Conservation (phyloP, 2,329 filamentous ascomycete species). For the Aspergillus cejpii region DNA sequence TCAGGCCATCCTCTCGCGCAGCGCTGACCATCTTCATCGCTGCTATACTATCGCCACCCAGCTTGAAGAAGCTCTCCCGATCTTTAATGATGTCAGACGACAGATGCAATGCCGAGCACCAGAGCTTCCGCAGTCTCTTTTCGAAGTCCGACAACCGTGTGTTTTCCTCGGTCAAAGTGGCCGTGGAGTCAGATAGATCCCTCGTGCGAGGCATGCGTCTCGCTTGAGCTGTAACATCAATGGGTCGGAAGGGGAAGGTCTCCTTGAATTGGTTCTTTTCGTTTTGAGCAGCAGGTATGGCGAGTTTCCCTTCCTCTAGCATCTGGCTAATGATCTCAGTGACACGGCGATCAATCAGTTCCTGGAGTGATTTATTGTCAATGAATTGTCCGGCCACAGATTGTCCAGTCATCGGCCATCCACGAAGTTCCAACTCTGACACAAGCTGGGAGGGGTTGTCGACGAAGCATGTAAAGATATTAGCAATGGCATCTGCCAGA, state of each 20-base stretch:
- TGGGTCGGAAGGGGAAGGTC: neutral
- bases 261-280: neutral
- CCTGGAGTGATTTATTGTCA: slow-evolving; percentile 24
- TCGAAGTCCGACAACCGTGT: slow-evolving; percentile 26
- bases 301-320: slow-evolving; percentile 25
- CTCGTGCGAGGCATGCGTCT: slow-evolving; percentile 1
- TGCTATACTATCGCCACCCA: slow-evolving; percentile 39
- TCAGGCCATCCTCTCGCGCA: slow-evolving; percentile 36
- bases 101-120: slow-evolving; percentile 34
- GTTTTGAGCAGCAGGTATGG: slow-evolving; percentile 16
- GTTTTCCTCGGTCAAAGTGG: slow-evolving; percentile 28
- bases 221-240: slow-evolving; percentile 10
- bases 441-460: slow-evolving; percentile 23
- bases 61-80: slow-evolving; percentile 40
- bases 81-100: slow-evolving; percentile 29
- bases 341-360: slow-evolving; percentile 32
- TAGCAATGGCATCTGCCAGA: slow-evolving; percentile 27
- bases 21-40: slow-evolving; percentile 40
- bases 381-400: slow-evolving; percentile 7
- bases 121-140: slow-evolving; percentile 34
- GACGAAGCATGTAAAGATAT: slow-evolving; percentile 30
- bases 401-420: neutral
- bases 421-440: slow-evolving; percentile 17
- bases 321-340: slow-evolving; percentile 31
- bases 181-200: slow-evolving; percentile 17